phyloP scores from a whole-genome alignment of 768 basidiomycete species.

The Candolleomyces eurysporus region DNA sequence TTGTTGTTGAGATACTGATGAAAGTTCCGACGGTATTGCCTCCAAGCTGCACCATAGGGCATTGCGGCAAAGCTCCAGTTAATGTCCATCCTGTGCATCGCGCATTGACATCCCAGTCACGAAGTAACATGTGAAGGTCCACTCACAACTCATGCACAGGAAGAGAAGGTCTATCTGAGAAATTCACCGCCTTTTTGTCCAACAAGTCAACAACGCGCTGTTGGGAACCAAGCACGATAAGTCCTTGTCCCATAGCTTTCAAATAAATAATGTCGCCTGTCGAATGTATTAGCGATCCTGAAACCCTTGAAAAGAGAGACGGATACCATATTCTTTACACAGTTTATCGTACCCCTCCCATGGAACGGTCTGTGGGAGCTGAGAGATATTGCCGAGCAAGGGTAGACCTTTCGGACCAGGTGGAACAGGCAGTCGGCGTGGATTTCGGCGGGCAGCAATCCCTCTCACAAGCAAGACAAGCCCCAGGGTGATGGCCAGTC shows the following conservation, averaged over 20 bases:
- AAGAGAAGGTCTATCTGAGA: conserved; percentile 21
- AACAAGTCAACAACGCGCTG: conserved; percentile 8
- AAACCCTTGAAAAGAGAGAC: too few relatives aligned
- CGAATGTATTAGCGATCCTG: neutral
- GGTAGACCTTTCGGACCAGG: too few relatives aligned
- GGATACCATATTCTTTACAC: too few relatives aligned
- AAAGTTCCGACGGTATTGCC: conserved; percentile 19
- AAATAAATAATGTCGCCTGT: conserved; percentile 9
- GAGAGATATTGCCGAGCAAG: too few relatives aligned
- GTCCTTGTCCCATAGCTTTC: conserved; percentile 9
- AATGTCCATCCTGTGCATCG: conserved; percentile 20
- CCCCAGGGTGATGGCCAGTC: too few relatives aligned
- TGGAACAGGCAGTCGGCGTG: too few relatives aligned
- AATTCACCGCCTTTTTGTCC: conserved; percentile 12
- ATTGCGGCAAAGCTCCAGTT: conserved; percentile 19
- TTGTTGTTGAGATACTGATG: conserved; percentile 21
- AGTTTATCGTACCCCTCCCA: too few relatives aligned
- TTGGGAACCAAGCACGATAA: conserved; percentile 5
- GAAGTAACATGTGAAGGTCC: neutral
- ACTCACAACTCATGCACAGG: conserved; percentile 20
- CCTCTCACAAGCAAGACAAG: neutral
- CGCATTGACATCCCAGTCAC: neutral
- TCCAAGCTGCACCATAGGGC: conserved; percentile 23
- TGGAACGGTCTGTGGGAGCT: too few relatives aligned
- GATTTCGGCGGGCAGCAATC: too few relatives aligned